Conservation (phyloP, 345 rosid species). For the Corymbia maculata region DNA sequence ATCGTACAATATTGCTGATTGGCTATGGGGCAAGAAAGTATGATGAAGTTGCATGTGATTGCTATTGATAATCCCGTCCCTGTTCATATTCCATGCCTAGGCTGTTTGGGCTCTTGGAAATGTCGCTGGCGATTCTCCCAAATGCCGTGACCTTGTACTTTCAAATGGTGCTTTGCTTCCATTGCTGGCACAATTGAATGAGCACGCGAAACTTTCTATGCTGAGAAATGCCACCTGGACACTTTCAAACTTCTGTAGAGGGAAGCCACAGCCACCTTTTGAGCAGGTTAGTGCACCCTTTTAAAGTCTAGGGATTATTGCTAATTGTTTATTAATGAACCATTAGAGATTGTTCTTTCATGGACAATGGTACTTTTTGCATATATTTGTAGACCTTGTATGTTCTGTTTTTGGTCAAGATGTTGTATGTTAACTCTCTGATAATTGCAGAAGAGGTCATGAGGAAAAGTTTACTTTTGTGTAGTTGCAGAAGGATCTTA, state of each 20-base stretch:
- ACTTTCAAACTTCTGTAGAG: conserved; percentile 35
- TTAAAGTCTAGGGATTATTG: neutral
- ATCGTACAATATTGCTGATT: neutral
- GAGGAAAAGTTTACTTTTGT: neutral
- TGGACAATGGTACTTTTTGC: neutral
- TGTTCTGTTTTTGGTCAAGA: neutral
- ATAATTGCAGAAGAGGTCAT: neutral
- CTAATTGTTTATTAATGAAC: neutral
- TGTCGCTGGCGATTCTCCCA: conserved; percentile 44
- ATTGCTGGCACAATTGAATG: conserved; percentile 31
- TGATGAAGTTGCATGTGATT: neutral
- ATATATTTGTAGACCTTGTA: neutral
- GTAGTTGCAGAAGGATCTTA: neutral
- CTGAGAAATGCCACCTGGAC: conserved; percentile 49
- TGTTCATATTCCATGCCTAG: conserved; percentile 1
- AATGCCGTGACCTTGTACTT: conserved; percentile 39
- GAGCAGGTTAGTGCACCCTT: conserved; percentile 18
- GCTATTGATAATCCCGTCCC: neutral
- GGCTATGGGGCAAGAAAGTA: neutral
- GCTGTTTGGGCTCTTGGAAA: conserved; percentile 51
- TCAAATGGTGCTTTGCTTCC: conserved; percentile 27
- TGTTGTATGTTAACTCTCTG: neutral
- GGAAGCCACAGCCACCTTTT: conserved; percentile 41
- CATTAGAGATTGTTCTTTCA: neutral
- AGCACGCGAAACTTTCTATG: conserved; percentile 37